A percentile compares a stretch with the other conserved stretches of the same genome.
These are phyloP conservation scores for Collybia mongolica DNA, from an alignment of 768 basidiomycete species.

Conservation along the genomic window DNA sequence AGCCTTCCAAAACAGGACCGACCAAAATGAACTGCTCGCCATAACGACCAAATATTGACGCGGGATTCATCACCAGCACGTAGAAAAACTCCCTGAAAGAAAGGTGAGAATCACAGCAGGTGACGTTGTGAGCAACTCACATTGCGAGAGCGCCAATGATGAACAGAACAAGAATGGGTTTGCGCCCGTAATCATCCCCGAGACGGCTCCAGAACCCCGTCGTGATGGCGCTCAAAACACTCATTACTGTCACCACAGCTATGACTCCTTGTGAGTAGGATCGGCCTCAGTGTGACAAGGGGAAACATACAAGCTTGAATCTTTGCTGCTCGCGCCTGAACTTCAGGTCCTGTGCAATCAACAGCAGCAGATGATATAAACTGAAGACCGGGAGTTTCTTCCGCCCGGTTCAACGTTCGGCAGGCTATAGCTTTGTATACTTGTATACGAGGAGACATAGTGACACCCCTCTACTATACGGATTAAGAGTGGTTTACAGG, in stretches of 20 bases:
- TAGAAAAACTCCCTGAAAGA: slow-evolving; percentile 70
- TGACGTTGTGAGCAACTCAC: slow-evolving; percentile 34
- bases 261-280: background rate
- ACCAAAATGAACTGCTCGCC: slow-evolving; percentile 74
- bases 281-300: background rate
- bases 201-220: slow-evolving; percentile 87
- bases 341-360: slow-evolving; percentile 43
- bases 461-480: slow-evolving; percentile 66
- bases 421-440: slow-evolving; percentile 80
- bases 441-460: slow-evolving; percentile 74
- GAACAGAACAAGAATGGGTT: slow-evolving; percentile 65
- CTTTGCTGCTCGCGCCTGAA: slow-evolving; percentile 67
- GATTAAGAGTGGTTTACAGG: slow-evolving; percentile 7
- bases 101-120: slow-evolving; percentile 1
- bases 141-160: slow-evolving; percentile 70
- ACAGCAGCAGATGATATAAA: slow-evolving; percentile 8
- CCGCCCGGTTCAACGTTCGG: slow-evolving; percentile 38
- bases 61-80: slow-evolving; percentile 69
- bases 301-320: slow-evolving; percentile 59
- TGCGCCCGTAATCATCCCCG: slow-evolving; percentile 76
- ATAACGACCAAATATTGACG: slow-evolving; percentile 43
- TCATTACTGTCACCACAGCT: slow-evolving; percentile 77
- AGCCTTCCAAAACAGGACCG: slow-evolving; percentile 78
- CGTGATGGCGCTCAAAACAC: slow-evolving; percentile 74
- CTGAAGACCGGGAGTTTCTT: slow-evolving; percentile 18